These are phyloP conservation scores for Aphanocladium album DNA, from an alignment of 2,329 filamentous ascomycete species.

Conservation along the genomic window DNA sequence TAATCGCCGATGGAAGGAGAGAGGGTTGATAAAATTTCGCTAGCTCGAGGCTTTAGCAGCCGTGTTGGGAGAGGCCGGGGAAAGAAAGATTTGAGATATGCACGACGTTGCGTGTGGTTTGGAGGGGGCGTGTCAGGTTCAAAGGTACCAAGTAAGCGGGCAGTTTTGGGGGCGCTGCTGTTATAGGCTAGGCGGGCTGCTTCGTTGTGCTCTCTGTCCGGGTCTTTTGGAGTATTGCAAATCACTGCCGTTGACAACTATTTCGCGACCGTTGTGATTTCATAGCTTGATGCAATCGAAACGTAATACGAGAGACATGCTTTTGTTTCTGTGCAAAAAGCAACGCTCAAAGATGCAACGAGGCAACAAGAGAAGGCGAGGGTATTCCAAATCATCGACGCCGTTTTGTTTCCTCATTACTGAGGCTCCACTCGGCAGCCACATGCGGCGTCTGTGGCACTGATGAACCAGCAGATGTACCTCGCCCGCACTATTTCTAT, in stretches of 20 bases:
- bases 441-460: not conserved
- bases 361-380: not conserved
- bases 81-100: conserved; percentile 6
- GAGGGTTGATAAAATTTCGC: not conserved
- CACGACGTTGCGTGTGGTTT: not conserved
- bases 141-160: not conserved
- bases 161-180: too few relatives aligned
- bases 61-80: not conserved
- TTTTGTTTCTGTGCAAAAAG: not conserved
- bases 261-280: too few relatives aligned
- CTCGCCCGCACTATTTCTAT: not conserved
- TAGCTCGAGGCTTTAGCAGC: not conserved
- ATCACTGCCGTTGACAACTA: too few relatives aligned
- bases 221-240: too few relatives aligned
- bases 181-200: too few relatives aligned
- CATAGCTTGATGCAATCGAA: not conserved
- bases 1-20: not conserved
- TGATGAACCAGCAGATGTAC: not conserved
- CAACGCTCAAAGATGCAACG: not conserved
- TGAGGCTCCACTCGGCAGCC: conserved; percentile 1
- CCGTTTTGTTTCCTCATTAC: not conserved
- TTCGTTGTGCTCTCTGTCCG: too few relatives aligned
- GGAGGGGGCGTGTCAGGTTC: not conserved
- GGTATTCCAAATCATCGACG: conserved; percentile 3
- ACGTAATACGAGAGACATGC: not conserved